Percentiles rank a stretch among this genome's conserved stretches.
phyloP scores from a whole-genome alignment of 495 filamentous ascomycete species.

The Evansstolkia leycettana region DNA sequence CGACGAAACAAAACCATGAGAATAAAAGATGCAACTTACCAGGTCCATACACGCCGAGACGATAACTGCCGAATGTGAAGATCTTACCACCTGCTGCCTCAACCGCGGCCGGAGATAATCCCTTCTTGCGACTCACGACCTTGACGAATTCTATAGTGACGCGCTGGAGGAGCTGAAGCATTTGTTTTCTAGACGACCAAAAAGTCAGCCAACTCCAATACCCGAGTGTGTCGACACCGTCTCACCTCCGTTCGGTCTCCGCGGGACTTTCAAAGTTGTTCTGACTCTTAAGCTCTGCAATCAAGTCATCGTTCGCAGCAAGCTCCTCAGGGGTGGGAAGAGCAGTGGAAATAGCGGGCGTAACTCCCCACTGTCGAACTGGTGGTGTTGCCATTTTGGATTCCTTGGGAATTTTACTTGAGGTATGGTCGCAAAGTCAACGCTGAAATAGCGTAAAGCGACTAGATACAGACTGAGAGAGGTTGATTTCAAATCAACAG shows the following conservation, averaged over 20 bases:
- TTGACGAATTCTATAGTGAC: constrained; percentile 78
- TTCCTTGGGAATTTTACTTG: constrained; percentile 11
- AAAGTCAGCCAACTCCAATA: not conserved
- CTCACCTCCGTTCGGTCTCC: constrained; percentile 70
- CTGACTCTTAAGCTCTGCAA: constrained; percentile 66
- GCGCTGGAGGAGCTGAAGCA: constrained; percentile 59
- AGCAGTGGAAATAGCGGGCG: constrained; percentile 65
- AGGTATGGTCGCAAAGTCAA: not conserved
- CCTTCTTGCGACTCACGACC: constrained; percentile 61
- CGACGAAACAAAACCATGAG: not conserved
- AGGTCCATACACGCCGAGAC: constrained; percentile 86
- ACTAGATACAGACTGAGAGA: not conserved
- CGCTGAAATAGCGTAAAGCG: not conserved
- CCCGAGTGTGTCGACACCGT: not conserved
- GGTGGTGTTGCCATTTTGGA: constrained; percentile 36
- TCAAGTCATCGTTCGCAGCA: constrained; percentile 59
- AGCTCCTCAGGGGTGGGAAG: constrained; percentile 67
- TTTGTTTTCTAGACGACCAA: constrained; percentile 26
- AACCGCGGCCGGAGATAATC: constrained; percentile 60
- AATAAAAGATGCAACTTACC: constrained; percentile 26
- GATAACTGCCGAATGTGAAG: constrained; percentile 90
- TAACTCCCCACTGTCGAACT: constrained; percentile 62
- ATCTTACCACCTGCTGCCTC: constrained; percentile 79
- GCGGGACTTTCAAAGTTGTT: constrained; percentile 78
- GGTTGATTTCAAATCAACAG: not conserved